Evolutionary conservation across 139 green algal genomes (phyloP).

Genomic region (Yamagishiella unicocca): DNA sequence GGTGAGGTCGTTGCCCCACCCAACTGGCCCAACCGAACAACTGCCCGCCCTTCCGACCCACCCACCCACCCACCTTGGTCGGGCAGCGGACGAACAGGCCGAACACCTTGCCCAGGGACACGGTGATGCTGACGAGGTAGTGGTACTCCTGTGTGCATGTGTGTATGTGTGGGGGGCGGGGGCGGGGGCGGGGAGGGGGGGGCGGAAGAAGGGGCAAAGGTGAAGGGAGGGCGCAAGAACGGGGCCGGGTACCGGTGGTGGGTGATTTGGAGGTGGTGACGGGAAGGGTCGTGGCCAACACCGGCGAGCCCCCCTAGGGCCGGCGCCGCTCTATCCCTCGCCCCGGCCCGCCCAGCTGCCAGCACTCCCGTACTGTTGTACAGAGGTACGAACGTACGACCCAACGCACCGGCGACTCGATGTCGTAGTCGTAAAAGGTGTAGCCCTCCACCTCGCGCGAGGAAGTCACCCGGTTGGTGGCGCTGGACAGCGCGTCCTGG

Average conservation of each 20-base stretch:
- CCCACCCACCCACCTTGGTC: constrained; percentile 33
- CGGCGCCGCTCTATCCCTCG: too few relatives aligned
- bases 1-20: background rate
- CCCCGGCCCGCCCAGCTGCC: background rate
- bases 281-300: too few relatives aligned
- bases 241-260: too few relatives aligned
- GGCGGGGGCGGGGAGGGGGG: background rate
- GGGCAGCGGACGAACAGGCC: constrained; percentile 69
- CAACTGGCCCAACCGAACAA: background rate
- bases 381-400: background rate
- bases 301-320: too few relatives aligned
- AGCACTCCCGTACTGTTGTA: background rate
- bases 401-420: constrained; percentile 69
- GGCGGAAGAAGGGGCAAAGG: background rate
- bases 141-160: constrained; percentile 62
- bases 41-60: background rate
- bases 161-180: background rate
- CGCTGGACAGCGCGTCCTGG: constrained; percentile 69
- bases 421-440: constrained; percentile 85
- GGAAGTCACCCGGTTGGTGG: constrained; percentile 51
- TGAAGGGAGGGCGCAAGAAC: background rate
- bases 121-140: constrained; percentile 81
- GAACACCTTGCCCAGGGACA: constrained; percentile 84
- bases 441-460: constrained; percentile 71
- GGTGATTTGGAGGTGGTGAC: too few relatives aligned